These are phyloP conservation scores for Xanthoconium separans DNA, from an alignment of 1,284 basidiomycete species.

Conservation along the genomic window DNA sequence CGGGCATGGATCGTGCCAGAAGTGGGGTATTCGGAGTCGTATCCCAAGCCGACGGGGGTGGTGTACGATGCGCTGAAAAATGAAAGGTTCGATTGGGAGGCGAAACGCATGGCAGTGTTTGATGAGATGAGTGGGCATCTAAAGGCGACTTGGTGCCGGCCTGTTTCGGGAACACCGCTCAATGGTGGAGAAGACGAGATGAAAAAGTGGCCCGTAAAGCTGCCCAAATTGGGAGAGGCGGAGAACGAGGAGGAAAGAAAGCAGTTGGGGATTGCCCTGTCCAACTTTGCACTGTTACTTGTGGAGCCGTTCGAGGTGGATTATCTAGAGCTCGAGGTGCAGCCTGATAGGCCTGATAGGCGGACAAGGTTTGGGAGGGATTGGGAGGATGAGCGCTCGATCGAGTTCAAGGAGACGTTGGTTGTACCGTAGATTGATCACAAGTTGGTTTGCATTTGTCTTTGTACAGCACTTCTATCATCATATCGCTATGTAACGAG, in stretches of 20 bases:
- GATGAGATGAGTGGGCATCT: slow-evolving; percentile 52
- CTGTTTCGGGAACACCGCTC: slow-evolving; percentile 53
- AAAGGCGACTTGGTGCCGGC: slow-evolving; percentile 66
- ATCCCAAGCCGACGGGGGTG: slow-evolving; percentile 14
- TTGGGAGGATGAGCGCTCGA: slow-evolving; percentile 27
- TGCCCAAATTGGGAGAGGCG: slow-evolving; percentile 44
- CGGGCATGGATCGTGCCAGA: slow-evolving; percentile 46
- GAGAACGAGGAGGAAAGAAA: slow-evolving; percentile 40
- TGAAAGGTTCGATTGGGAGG: slow-evolving; percentile 61
- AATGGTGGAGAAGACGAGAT: slow-evolving; percentile 50
- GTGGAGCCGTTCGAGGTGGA: slow-evolving; percentile 66
- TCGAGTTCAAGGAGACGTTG: slow-evolving; percentile 51
- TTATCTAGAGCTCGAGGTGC: slow-evolving; percentile 52
- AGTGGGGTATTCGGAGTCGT: slow-evolving; percentile 30
- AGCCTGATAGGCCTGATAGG: slow-evolving; percentile 56
- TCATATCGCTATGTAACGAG: neutral
- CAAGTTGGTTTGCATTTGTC: neutral
- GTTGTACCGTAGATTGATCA: slow-evolving; percentile 55
- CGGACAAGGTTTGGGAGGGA: slow-evolving; percentile 50
- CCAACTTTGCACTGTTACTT: slow-evolving; percentile 63
- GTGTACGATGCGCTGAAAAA: slow-evolving; percentile 39
- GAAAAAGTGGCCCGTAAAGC: slow-evolving; percentile 51
- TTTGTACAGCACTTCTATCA: no score
- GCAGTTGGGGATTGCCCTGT: slow-evolving; percentile 50
- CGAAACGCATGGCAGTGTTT: slow-evolving; percentile 52